Conservation (phyloP, 768 basidiomycete genomes). For the Panaeolus cyanescens region DNA sequence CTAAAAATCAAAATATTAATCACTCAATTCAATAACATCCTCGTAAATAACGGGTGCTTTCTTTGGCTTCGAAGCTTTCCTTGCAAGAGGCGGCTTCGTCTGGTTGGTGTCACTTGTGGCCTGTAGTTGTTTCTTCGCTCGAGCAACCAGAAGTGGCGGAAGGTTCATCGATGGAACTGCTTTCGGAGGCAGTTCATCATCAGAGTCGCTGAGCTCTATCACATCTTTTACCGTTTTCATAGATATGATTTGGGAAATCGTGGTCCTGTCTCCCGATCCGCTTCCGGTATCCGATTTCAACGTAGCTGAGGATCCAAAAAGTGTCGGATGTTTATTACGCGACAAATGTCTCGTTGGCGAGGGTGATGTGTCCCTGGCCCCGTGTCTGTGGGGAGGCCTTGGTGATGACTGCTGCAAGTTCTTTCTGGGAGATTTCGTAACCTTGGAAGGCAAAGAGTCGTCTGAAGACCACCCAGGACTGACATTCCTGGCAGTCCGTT, state of each 20-base stretch:
- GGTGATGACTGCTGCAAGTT: conserved; percentile 9
- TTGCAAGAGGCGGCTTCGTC: background rate
- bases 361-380: background rate
- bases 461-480: background rate
- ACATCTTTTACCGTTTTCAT: background rate
- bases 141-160: conserved; percentile 17
- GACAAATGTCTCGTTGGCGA: conserved; percentile 4
- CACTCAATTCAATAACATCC: background rate
- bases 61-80: background rate
- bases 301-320: conserved; percentile 19
- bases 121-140: conserved; percentile 9
- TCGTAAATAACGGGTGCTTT: background rate
- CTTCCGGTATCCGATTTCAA: background rate
- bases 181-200: conserved; percentile 9
- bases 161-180: conserved; percentile 2
- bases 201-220: conserved; percentile 15
- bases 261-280: no score
- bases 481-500: conserved; percentile 6
- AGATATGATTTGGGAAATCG: background rate
- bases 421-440: conserved; percentile 22
- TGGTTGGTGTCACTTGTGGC: conserved; percentile 4
- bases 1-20: no score
- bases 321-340: background rate
- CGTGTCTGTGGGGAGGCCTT: conserved; percentile 1
- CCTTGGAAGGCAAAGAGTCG: conserved; percentile 10